Percentiles rank a stretch among this genome's conserved stretches.
Evolutionary conservation across 2,329 filamentous ascomycete species (phyloP).

Genomic region (Aspergillus fumigatus): DNA sequence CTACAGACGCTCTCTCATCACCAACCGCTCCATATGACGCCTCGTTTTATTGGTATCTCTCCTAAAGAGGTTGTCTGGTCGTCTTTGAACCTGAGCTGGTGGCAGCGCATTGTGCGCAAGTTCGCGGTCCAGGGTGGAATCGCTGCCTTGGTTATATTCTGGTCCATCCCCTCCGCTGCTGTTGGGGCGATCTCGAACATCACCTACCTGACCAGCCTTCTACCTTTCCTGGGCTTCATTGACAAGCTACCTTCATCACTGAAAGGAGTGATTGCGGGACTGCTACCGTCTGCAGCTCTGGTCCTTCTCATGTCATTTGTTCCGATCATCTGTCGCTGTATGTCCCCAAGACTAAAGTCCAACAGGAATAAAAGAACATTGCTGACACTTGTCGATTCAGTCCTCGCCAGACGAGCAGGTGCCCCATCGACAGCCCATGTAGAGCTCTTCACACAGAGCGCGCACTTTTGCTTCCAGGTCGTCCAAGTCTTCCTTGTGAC

Average conservation of each 20-base stretch:
- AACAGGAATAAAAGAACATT: background rate
- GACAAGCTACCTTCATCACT: constrained; percentile 64
- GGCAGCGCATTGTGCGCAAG: constrained; percentile 70
- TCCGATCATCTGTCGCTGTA: constrained; percentile 73
- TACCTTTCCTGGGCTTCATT: constrained; percentile 69
- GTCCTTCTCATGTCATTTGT: constrained; percentile 83
- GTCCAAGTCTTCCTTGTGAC: constrained; percentile 88
- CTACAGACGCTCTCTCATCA: constrained; percentile 82
- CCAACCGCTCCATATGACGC: constrained; percentile 78
- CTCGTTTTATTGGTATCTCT: constrained; percentile 77
- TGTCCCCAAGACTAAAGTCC: constrained; percentile 23
- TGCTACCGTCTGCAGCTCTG: constrained; percentile 74
- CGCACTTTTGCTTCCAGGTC: constrained; percentile 70
- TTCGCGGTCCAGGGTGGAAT: constrained; percentile 67
- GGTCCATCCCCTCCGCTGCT: constrained; percentile 68
- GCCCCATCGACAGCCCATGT: constrained; percentile 74
- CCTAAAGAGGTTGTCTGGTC: constrained; percentile 88
- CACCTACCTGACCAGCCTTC: constrained; percentile 52
- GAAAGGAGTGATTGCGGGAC: constrained; percentile 75
- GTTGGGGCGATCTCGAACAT: constrained; percentile 89
- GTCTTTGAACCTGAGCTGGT: constrained; percentile 75
- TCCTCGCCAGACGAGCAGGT: constrained; percentile 72
- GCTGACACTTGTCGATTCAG: constrained; percentile 34
- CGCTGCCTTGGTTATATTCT: constrained; percentile 77
- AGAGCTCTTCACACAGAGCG: constrained; percentile 85